Evolutionary conservation across 2,329 filamentous ascomycete genomes (phyloP).

Genomic region (Didymella sp.): DNA sequence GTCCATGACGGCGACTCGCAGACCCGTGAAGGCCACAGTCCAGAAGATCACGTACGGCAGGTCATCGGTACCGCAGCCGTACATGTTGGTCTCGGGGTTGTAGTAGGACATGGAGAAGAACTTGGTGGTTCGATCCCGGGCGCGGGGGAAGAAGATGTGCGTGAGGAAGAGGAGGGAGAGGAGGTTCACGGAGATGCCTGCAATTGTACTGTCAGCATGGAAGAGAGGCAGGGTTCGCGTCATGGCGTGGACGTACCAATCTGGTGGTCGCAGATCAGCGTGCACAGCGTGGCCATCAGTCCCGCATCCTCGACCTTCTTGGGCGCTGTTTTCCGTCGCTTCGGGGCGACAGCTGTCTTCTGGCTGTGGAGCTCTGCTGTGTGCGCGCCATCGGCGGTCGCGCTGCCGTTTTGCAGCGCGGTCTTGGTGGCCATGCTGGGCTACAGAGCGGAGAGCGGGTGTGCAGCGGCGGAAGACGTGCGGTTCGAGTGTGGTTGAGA

Average conservation of each 20-base stretch:
- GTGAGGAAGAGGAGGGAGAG: slow-evolving; percentile 82
- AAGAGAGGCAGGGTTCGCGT: not conserved
- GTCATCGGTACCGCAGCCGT: slow-evolving; percentile 81
- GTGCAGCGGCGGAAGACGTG: not conserved
- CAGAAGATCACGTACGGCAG: slow-evolving; percentile 77
- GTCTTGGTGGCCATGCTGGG: slow-evolving; percentile 29
- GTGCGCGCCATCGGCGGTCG: slow-evolving; percentile 16
- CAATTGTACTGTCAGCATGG: not conserved
- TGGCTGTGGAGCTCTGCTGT: slow-evolving; percentile 20
- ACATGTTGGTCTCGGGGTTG: slow-evolving; percentile 71
- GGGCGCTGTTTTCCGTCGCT: slow-evolving; percentile 25
- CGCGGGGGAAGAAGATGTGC: slow-evolving; percentile 81
- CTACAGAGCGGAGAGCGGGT: not conserved
- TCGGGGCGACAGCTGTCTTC: slow-evolving; percentile 22
- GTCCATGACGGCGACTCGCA: slow-evolving; percentile 85
- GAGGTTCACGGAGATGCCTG: slow-evolving; percentile 85
- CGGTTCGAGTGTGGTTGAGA: not conserved
- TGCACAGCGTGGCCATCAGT: slow-evolving; percentile 65
- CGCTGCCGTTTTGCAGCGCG: slow-evolving; percentile 23
- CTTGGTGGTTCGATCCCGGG: slow-evolving; percentile 79
- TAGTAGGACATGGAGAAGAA: slow-evolving; percentile 90
- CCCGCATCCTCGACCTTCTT: slow-evolving; percentile 69
- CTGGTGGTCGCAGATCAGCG: slow-evolving; percentile 80
- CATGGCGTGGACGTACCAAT: slow-evolving; percentile 66
- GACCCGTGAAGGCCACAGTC: slow-evolving; percentile 83